A percentile compares a stretch with the other conserved stretches of the same genome.
Conservation (phyloP, 352 stramenopile genomes). For the Phytophthora hybrid region DNA sequence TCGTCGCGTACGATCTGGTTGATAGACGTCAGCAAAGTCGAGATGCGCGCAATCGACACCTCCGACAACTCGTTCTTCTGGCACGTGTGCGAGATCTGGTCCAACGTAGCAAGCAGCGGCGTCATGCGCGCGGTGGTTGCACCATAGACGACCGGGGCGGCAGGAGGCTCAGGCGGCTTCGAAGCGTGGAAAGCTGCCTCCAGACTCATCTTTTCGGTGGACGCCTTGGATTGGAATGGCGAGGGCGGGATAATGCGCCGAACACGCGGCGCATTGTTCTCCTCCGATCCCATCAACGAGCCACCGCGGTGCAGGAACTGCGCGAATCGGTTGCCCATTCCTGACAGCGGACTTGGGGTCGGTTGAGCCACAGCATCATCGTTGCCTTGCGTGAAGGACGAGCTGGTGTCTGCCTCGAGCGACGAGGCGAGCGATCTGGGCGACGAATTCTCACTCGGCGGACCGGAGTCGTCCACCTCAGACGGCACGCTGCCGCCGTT, state of each 20-base stretch:
- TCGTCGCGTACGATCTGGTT: constrained; percentile 77
- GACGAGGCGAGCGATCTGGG: constrained; percentile 37
- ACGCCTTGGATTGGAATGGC: constrained; percentile 35
- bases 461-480: constrained; percentile 29
- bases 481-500: constrained; percentile 33
- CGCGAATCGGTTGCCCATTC: constrained; percentile 41
- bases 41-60: constrained; percentile 69
- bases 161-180: constrained; percentile 22
- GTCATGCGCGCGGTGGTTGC: constrained; percentile 46
- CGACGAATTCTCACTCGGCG: constrained; percentile 34
- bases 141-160: constrained; percentile 25
- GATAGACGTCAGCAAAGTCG: constrained; percentile 70
- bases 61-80: constrained; percentile 70
- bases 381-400: constrained; percentile 33
- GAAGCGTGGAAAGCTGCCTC: constrained; percentile 37
- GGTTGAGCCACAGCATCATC: constrained; percentile 13
- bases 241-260: constrained; percentile 33
- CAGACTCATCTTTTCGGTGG: constrained; percentile 33
- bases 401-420: constrained; percentile 31
- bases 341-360: constrained; percentile 20
- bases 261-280: constrained; percentile 18
- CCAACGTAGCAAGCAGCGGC: constrained; percentile 50
- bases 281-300: constrained; percentile 17
- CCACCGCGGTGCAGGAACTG: constrained; percentile 46
- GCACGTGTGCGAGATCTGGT: constrained; percentile 63